Evolutionary conservation across 331 rosid species (phyloP).

Genomic region (Erythrophleum ivorense): DNA sequence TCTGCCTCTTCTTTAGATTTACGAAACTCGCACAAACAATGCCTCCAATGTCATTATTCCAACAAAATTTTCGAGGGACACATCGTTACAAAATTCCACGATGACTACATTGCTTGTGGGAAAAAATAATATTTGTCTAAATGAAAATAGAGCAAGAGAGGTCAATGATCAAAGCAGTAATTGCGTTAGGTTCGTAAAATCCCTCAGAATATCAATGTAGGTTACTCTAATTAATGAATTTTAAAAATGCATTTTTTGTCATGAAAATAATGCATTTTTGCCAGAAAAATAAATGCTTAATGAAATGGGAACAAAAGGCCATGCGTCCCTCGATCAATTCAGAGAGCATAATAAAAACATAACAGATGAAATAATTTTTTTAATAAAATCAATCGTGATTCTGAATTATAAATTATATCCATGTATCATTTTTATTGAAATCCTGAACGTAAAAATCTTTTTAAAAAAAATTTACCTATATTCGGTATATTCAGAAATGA

Average conservation of each 20-base stretch:
- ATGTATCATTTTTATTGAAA: neutral
- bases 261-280: neutral
- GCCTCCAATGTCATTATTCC: neutral
- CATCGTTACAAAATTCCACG: too few species aligned
- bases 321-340: too few species aligned
- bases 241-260: neutral
- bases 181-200: neutral
- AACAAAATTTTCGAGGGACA: neutral
- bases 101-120: too few species aligned
- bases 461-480: neutral
- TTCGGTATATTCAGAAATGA: neutral
- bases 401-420: neutral
- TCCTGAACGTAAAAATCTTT: neutral
- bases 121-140: too few species aligned
- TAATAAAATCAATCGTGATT: neutral
- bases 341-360: neutral
- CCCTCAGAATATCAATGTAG: neutral
- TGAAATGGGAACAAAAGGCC: neutral
- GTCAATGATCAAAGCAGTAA: neutral
- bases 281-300: neutral
- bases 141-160: neutral
- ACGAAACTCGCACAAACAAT: neutral
- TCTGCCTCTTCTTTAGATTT: neutral
- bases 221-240: neutral
- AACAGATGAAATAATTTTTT: neutral